A percentile compares a stretch with the other conserved stretches of the same genome.
phyloP scores from a whole-genome alignment of 2,329 filamentous ascomycete species.

The Neofusicoccum umdonicola region DNA sequence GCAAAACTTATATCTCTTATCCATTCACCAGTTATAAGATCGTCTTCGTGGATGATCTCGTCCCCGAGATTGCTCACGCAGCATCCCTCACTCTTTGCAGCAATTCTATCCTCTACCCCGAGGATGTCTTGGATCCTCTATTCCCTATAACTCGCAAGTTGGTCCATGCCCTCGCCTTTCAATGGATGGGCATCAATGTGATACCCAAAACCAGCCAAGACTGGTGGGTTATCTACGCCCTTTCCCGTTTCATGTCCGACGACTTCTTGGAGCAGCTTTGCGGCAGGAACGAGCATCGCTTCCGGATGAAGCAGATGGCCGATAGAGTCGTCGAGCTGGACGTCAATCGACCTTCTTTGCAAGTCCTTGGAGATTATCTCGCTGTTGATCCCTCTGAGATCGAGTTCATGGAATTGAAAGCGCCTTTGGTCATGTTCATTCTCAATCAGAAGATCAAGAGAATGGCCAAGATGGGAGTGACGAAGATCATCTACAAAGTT shows the following conservation, averaged over 20 bases:
- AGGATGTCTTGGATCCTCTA: conserved; percentile 81
- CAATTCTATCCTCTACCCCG: conserved; percentile 78
- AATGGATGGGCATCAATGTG: conserved; percentile 94
- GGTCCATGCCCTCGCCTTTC: conserved; percentile 79
- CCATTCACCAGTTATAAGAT: conserved; percentile 91
- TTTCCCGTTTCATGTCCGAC: conserved; percentile 93
- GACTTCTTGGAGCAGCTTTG: conserved; percentile 86
- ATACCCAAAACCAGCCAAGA: conserved; percentile 78
- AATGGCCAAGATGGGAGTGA: conserved; percentile 82
- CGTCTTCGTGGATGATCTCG: conserved; percentile 88
- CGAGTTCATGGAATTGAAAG: conserved; percentile 89
- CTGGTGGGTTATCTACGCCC: conserved; percentile 84
- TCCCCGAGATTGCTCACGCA: conserved; percentile 70
- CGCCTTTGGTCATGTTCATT: conserved; percentile 87
- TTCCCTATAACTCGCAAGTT: conserved; percentile 77
- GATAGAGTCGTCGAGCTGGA: conserved; percentile 82
- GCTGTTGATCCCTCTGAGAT: conserved; percentile 80
- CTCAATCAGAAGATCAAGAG: conserved; percentile 69
- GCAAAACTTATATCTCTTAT: conserved; percentile 82
- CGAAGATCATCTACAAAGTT: conserved; percentile 80
- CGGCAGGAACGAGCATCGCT: conserved; percentile 92
- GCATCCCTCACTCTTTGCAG: conserved; percentile 87
- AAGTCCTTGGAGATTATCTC: conserved; percentile 73
- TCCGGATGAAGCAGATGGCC: conserved; percentile 79
- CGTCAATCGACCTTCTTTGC: conserved; percentile 75